Conservation (phyloP, 2,329 filamentous ascomycete genomes). For the Paracamarosporium sp. region DNA sequence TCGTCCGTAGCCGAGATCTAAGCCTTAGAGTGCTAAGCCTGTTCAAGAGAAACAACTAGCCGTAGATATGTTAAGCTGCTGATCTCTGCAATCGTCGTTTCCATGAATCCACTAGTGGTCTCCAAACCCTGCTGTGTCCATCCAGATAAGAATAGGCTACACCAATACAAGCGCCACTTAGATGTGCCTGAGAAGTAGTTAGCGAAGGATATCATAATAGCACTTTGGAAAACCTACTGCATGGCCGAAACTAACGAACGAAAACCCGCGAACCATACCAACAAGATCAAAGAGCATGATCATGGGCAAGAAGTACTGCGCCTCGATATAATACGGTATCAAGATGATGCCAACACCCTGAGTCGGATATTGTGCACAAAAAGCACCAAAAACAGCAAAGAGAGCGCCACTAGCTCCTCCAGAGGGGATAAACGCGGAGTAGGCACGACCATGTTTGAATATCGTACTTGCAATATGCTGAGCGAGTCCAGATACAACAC, state of each 20-base stretch:
- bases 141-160: slow-evolving; percentile 42
- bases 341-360: slow-evolving; percentile 39
- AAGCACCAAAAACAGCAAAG: slow-evolving; percentile 36
- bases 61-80: too few relatives aligned
- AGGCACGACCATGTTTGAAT: slow-evolving; percentile 23
- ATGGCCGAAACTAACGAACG: slow-evolving; percentile 38
- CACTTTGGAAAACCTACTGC: slow-evolving; percentile 31
- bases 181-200: slow-evolving; percentile 36
- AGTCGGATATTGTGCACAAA: slow-evolving; percentile 41
- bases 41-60: too few relatives aligned
- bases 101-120: slow-evolving; percentile 40
- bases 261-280: slow-evolving; percentile 37
- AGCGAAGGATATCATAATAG: slow-evolving; percentile 9
- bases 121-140: slow-evolving; percentile 41
- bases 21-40: too few relatives aligned
- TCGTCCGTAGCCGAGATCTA: too few relatives aligned
- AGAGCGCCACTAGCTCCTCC: slow-evolving; percentile 45
- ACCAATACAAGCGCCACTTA: slow-evolving; percentile 37
- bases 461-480: slow-evolving; percentile 34
- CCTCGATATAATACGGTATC: slow-evolving; percentile 38
- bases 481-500: slow-evolving; percentile 36
- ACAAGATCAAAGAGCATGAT: slow-evolving; percentile 43
- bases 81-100: slow-evolving; percentile 28
- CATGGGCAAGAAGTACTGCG: slow-evolving; percentile 35
- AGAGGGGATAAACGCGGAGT: slow-evolving; percentile 30